Evolutionary conservation across 2,329 filamentous ascomycete genomes (phyloP).

Genomic region (Ophiostoma tasmaniense): DNA sequence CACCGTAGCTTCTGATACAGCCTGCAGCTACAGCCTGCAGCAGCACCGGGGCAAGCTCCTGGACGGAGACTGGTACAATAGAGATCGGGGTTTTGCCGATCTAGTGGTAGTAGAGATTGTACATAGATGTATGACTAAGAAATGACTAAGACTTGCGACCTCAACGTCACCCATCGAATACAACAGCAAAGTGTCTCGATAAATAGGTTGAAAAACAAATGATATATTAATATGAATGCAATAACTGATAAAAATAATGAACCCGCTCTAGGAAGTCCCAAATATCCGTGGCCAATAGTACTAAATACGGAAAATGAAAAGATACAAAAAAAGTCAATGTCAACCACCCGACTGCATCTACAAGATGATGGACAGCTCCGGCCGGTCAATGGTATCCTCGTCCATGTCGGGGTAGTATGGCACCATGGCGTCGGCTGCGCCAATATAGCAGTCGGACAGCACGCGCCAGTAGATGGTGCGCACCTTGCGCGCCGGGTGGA

Average conservation of each 20-base stretch:
- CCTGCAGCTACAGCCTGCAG: not conserved
- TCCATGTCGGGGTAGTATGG: slow-evolving; percentile 88
- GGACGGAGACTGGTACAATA: not conserved
- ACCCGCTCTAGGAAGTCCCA: slow-evolving; percentile 11
- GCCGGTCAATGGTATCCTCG: slow-evolving; percentile 68
- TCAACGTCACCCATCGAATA: not conserved
- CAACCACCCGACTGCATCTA: slow-evolving; percentile 30
- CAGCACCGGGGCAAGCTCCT: not conserved
- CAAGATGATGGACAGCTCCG: slow-evolving; percentile 76
- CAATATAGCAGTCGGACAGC: slow-evolving; percentile 95
- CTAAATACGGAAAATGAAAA: not conserved
- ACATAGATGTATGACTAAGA: not conserved
- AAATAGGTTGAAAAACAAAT: not conserved
- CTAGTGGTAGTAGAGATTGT: not conserved
- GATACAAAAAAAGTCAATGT: not conserved
- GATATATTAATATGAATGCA: not conserved
- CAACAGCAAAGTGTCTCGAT: not conserved
- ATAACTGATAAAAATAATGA: not conserved
- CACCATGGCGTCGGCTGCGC: slow-evolving; percentile 87
- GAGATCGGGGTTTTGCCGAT: not conserved
- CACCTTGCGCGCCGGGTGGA: slow-evolving; percentile 94
- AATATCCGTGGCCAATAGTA: not conserved
- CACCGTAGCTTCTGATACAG: not conserved
- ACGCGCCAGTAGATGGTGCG: slow-evolving; percentile 90
- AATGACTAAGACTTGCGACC: not conserved